Evolutionary conservation across 2,329 filamentous ascomycete genomes (phyloP).

Genomic region (Apiospora rasikravindrae): DNA sequence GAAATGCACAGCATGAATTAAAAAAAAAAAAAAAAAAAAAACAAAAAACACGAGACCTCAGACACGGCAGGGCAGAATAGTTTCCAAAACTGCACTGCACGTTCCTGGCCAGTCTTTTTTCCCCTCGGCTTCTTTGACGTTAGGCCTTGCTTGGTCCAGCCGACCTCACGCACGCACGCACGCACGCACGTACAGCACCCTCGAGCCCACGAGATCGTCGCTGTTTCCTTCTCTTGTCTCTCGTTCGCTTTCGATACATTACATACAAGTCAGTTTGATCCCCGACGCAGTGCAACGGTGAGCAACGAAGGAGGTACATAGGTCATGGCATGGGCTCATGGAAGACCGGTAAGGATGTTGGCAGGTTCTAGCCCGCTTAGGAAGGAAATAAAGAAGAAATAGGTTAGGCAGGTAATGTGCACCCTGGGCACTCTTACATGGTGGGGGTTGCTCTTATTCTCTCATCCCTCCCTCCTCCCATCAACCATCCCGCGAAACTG

Average conservation of each 20-base stretch:
- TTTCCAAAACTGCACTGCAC: no score
- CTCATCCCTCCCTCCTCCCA: not conserved
- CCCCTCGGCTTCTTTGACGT: not conserved
- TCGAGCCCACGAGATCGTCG: constrained; percentile 1
- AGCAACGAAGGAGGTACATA: not conserved
- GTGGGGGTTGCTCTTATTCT: not conserved
- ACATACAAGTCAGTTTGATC: not conserved
- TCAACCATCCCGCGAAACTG: constrained; percentile 13
- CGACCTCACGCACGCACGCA: not conserved
- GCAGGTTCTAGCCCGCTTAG: not conserved
- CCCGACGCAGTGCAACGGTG: constrained; percentile 11
- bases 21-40: no score
- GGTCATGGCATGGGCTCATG: not conserved
- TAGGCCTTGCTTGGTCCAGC: not conserved
- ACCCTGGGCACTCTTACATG: not conserved
- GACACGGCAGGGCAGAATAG: not conserved
- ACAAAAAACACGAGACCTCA: not conserved
- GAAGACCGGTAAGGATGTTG: constrained; percentile 4
- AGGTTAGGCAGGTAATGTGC: not conserved
- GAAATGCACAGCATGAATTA: not conserved
- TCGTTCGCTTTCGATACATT: not conserved
- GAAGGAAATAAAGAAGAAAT: not conserved
- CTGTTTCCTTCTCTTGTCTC: not conserved
- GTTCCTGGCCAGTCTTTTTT: not conserved
- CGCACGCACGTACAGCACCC: not conserved